Evolutionary conservation across 371 early-diverging fungal species (phyloP), one percentile per base, ranked within the genome.

Genomic region (Lichtheimia hyalospora): DNA sequence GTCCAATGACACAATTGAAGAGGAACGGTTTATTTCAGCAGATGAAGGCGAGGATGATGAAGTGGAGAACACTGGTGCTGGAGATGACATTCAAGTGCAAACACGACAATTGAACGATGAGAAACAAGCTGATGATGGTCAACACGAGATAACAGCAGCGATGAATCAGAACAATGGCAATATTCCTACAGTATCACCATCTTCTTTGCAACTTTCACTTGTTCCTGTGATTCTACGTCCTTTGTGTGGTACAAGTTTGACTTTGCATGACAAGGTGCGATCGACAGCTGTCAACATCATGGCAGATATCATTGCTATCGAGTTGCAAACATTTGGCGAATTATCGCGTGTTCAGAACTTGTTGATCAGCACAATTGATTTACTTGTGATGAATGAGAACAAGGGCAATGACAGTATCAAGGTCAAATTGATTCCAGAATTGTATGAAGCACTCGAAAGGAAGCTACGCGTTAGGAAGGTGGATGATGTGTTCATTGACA

Each of bases 281-380:
- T 55, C 67, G 10, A 73, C 83, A 25, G 84, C 88, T 1, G 61
- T 83, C 12, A 66, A 73, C 5, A 70, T 90, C 3, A 69, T 91
- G 39, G 85, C 84, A 42, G 84, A 84, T 68, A 84, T 88, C 50
- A 79, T 89, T 27, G 67, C 83, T n/a, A 78, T 82, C 43, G 89
- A 91, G 57, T 77, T 83, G 27, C 73, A 75, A 15, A 61, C 79
- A 1, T 72, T 70, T 46, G 82, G 81, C 10, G 69, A 83, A 51
- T 66, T 89, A 49, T 64, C 68, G 14, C 70, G 83, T 21, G 73
- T 87, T 14, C 86, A 87, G 54, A 77, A 79, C 41, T 75, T 83
- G 23, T 67, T 85, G 48, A 79, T 89, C 43, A 86, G 88, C 54
- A 77, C 84, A 0, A 57, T 89, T 51, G 89, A 89, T 66, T 70